Conservation (phyloP, 169 alveolate species). For the Neospora caninum region DNA sequence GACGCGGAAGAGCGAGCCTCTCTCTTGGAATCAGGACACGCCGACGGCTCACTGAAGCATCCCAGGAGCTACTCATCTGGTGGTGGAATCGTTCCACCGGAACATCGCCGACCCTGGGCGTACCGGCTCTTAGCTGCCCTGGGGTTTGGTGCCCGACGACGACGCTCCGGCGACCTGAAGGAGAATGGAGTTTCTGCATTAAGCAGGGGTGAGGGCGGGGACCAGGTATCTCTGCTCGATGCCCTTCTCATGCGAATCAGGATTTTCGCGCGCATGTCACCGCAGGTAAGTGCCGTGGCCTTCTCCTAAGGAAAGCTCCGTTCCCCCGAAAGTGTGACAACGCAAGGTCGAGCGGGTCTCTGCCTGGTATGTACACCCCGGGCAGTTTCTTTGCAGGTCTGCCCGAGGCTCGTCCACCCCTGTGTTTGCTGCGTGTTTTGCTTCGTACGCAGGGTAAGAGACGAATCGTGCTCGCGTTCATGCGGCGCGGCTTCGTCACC, state of each 20-base stretch:
- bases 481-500: conserved; percentile 47
- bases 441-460: conserved; percentile 31
- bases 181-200: neutral
- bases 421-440: neutral
- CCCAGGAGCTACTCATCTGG: neutral
- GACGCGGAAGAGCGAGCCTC: neutral
- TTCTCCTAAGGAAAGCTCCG: neutral
- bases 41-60: neutral
- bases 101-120: neutral
- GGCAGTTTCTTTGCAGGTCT: neutral
- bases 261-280: conserved; percentile 66
- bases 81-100: neutral
- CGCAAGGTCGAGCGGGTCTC: neutral
- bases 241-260: conserved; percentile 36
- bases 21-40: neutral
- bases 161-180: neutral
- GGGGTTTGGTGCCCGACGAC: neutral
- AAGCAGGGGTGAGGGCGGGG: neutral
- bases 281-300: conserved; percentile 32
- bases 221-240: neutral
- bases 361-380: neutral
- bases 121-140: neutral
- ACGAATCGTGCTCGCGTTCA: conserved; percentile 42
- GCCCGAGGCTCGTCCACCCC: too few species aligned
- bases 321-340: neutral